Evolutionary conservation across 495 filamentous ascomycete genomes (phyloP).

Genomic region (Talaromyces proteolyticus): DNA sequence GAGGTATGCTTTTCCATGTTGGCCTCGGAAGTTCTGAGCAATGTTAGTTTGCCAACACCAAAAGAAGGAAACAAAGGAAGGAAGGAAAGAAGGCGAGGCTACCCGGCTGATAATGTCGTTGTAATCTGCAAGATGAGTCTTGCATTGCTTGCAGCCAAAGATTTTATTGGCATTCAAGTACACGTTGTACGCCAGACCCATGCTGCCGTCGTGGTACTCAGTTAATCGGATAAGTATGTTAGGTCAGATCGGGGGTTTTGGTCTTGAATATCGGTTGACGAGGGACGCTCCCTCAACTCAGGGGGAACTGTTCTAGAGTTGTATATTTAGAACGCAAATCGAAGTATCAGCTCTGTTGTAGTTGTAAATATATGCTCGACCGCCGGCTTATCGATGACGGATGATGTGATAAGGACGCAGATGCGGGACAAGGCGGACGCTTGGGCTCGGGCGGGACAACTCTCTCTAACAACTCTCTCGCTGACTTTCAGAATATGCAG

Average conservation of each 20-base stretch:
- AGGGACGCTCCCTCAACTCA: no score
- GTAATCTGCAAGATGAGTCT: conserved; percentile 89
- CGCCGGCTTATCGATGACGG: neutral
- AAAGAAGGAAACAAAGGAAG: conserved; percentile 5
- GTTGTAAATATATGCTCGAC: no score
- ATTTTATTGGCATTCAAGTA: conserved; percentile 88
- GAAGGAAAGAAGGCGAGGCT: conserved; percentile 21
- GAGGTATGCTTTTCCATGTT: conserved; percentile 96
- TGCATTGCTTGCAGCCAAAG: conserved; percentile 94
- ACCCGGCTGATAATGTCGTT: conserved; percentile 95
- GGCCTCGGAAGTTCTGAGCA: conserved; percentile 92
- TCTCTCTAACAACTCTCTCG: no score
- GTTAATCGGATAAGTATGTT: no score
- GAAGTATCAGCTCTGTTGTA: no score
- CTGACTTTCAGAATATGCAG: no score
- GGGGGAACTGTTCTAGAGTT: no score
- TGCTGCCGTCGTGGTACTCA: conserved; percentile 43
- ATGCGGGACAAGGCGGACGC: neutral
- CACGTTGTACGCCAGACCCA: conserved; percentile 94
- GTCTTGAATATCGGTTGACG: no score
- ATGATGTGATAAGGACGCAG: neutral
- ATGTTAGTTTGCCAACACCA: conserved; percentile 11
- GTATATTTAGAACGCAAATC: no score
- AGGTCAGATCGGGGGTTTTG: no score
- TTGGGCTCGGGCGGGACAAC: no score